Base-by-base conservation (phyloP, 2,329 filamentous ascomycete genomes). In the Cladorrhinum sp. region DNA sequence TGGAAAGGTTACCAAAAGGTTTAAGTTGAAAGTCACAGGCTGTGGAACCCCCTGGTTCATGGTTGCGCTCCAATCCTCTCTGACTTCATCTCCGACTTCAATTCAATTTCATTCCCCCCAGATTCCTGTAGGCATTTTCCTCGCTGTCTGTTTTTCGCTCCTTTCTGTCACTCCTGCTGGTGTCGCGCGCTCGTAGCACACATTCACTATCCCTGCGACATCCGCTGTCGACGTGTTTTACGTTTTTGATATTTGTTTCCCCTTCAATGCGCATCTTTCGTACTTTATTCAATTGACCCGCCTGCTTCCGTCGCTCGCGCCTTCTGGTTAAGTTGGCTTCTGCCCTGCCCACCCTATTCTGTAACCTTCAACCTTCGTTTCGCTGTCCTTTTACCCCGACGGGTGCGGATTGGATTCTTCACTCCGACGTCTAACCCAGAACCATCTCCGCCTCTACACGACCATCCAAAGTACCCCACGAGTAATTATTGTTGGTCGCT, bases 31-130 rank as follows among this genome's bases (percentile, higher is more conserved):
- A 27, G 49, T 54, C 48, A 25, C 22, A 38, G 55, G 45, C 36
- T 58, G 58, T 55, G 49, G 27, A 52, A 45, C 41, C 49, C 61
- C 56, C 59, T 51, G 54, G 55, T 56, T 45, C 51, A 51, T 45
- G 24, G 38, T 50, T 57, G 64, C 60, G 59, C 55, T 58, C 29
- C 56, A 48, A 65, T 61, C 62, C 55, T 61, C 53, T 53, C 62
- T 67, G 66, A 68, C 65, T 66, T 68, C 66, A 68, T 68, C 65
- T 68, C 64, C 64, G 64, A 50, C 66, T 59, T 63, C 62, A 64
- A 62, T 67, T 65, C 62, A 64, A 62, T 67, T 65, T 63, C 61
- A 54, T 61, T 36, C 4, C 60, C 53, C 62, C 18, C 16, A 45
- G 16, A 18, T 22, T 45, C n/a, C 18, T 18, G 41, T 45, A 45